Conservation (phyloP, 495 filamentous ascomycete species). For the Endocarpon pusillum region DNA sequence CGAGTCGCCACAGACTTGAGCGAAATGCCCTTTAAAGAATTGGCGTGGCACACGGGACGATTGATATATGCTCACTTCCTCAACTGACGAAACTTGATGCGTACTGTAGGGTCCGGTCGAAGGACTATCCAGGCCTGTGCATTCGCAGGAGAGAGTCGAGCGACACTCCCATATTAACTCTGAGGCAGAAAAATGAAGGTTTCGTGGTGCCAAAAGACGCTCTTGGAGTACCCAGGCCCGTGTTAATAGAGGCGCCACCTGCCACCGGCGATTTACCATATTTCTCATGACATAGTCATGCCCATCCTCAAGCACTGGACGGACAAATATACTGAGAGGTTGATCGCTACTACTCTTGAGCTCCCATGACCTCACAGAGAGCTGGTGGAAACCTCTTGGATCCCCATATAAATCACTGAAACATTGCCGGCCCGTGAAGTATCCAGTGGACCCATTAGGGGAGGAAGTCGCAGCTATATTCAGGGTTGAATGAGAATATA, state of each 20-base stretch:
- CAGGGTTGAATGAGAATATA: conserved; percentile 23
- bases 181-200: conserved; percentile 8
- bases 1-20: not conserved
- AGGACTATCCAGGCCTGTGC: not conserved
- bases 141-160: not conserved
- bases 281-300: not conserved
- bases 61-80: not conserved
- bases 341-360: not conserved
- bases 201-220: conserved; percentile 6
- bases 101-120: too few species aligned
- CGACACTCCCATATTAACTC: conserved; percentile 10
- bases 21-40: not conserved
- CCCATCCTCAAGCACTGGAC: not conserved
- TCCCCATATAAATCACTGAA: not conserved
- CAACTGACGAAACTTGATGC: not conserved
- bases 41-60: not conserved
- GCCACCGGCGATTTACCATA: not conserved
- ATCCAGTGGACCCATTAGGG: not conserved
- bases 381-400: not conserved
- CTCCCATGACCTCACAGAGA: not conserved
- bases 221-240: conserved; percentile 13
- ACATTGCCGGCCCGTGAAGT: not conserved
- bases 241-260: not conserved
- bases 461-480: conserved; percentile 15
- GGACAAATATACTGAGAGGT: not conserved